Evolutionary conservation across 306 rosid species (phyloP).

Genomic region (Calophaca sinica): DNA sequence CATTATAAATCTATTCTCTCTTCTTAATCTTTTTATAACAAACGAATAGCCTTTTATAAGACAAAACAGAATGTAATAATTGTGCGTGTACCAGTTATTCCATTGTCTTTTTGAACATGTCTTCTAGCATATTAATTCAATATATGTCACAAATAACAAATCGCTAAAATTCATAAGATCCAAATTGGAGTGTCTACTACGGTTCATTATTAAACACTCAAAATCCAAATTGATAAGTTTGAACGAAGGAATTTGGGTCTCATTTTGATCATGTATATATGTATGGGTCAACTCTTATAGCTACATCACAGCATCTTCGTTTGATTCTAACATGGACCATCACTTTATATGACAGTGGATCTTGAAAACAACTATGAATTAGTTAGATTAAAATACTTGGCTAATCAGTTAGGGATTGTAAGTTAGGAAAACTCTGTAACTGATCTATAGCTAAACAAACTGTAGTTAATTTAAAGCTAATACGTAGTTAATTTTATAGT

Average conservation of each 20-base stretch:
- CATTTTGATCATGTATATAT: background rate
- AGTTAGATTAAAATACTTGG: too few relatives aligned
- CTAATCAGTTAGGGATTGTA: too few relatives aligned
- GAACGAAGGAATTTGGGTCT: background rate
- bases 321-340: too few relatives aligned
- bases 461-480: too few relatives aligned
- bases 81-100: background rate
- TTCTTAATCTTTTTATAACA: background rate
- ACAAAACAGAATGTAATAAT: conserved; percentile 12
- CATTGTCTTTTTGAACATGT: background rate
- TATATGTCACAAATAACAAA: background rate
- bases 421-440: too few relatives aligned
- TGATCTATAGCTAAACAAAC: too few relatives aligned
- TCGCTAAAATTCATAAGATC: conserved; percentile 16
- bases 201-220: background rate
- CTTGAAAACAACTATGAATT: too few relatives aligned
- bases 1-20: background rate
- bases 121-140: too few relatives aligned
- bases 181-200: background rate
- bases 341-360: too few relatives aligned
- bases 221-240: background rate
- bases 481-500: too few relatives aligned
- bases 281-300: conserved; percentile 34
- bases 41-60: background rate
- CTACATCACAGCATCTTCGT: too few relatives aligned